Evolutionary conservation across 345 rosid genomes (phyloP), one percentile per base, ranked within the genome.

Genomic region (Pugionium dolabratum): DNA sequence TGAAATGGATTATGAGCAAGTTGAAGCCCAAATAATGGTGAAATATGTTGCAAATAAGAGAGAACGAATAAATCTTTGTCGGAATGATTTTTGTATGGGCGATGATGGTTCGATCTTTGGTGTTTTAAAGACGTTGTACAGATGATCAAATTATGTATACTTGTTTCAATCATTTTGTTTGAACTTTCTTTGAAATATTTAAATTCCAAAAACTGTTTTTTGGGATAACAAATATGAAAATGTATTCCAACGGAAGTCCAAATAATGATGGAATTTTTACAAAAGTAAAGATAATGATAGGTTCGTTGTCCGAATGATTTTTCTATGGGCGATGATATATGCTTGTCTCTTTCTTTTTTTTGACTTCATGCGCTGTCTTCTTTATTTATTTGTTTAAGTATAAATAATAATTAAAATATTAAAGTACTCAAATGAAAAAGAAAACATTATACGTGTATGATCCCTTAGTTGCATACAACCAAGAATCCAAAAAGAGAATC

Each of bases 381-480:
- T 18, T 18, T 18, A 18, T 18, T 18, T 18, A 18, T 18, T 18
- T 18, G 18, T 18, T 18, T 18, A 18, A 18, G 18, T 18, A 18
- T 18, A 18, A 18, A 18, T 18, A 18, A 18, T 18, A 18, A 18
- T 18, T 18, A 18, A 18, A 1, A 9, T 1, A 31, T n/a, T 28
- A 55, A 26, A 46, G 18, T 3, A 27, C 2, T 34, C 26, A 58
- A 36, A 35, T 36, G 6, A 7, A 25, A 39, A 39, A 27, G 2
- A 65, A 9, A 29, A 65, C 4, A 54, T 33, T 35, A 73, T 50
- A 59, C 67, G 76, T 73, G 62, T 52, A 73, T 37, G 56, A 59
- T 59, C 55, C 62, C 56, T 48, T 43, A 59, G 76, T 65, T 72
- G 48, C 67, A 66, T 72, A 59, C 62, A 35, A 58, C 66, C 47